A percentile compares a stretch with the other conserved stretches of the same genome.
Evolutionary conservation across 1,139 yeast species (phyloP).

Genomic region (Geotrichum aggregatum): DNA sequence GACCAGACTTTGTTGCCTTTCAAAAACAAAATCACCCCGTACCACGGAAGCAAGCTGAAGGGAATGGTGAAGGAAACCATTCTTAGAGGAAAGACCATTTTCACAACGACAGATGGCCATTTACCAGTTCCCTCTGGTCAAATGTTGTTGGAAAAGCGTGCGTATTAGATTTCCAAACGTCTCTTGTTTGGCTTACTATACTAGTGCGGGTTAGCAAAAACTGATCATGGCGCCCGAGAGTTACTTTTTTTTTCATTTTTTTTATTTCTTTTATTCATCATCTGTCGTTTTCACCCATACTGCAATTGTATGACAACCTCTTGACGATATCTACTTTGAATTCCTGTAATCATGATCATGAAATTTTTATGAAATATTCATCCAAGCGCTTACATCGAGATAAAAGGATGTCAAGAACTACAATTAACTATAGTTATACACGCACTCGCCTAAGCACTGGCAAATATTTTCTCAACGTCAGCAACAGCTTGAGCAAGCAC

Average conservation of each 20-base stretch:
- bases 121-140: constrained; percentile 54
- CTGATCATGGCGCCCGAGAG: no score
- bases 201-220: no score
- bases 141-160: constrained; percentile 48
- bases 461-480: constrained; percentile 83
- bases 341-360: no score
- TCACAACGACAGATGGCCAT: constrained; percentile 55
- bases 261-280: neutral
- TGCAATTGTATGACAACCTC: neutral
- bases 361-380: neutral
- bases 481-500: constrained; percentile 85
- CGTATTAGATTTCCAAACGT: constrained; percentile 13
- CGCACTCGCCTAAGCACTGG: constrained; percentile 31
- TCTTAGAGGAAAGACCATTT: constrained; percentile 69
- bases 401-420: no score
- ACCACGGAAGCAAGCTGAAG: constrained; percentile 60
- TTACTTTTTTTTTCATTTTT: no score
- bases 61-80: constrained; percentile 79
- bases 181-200: no score
- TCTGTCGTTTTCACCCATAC: neutral
- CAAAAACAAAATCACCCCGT: constrained; percentile 85
- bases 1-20: constrained; percentile 59
- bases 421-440: no score
- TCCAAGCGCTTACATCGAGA: no score
- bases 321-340: no score